Base-by-base conservation (phyloP, 179 eudicot species). In the Beta corolliflora region DNA sequence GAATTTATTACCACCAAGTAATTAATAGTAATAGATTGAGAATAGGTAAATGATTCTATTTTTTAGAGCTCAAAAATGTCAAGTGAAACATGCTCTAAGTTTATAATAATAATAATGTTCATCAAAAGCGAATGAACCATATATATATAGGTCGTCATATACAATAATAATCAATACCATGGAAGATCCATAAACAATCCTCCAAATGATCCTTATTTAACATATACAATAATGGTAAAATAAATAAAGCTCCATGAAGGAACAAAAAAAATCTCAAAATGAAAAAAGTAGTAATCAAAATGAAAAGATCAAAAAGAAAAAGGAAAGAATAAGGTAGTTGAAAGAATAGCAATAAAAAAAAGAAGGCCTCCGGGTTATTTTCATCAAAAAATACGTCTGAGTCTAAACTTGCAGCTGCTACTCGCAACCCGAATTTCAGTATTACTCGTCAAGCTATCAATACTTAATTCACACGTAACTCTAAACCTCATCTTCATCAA, bases 401-500 rank as follows among this genome's bases (percentile, higher is more conserved):
- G 83, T 74, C 88, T 79, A 85, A 91, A 79, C 52, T 88, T 88
- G 84, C 99, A 95, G 6, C 82, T 80, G 56, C 97, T 93, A 29
- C 91, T 87, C 15, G 77, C 82, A 75, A 95, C 87, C 18, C 89
- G 87, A 72, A 92, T 87, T 25, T 66, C 86, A 50, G 84, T 80
- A 72, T 90, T 81, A 55, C 84, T 55, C 31, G 83, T 23, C 84
- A 95, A 85, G 11, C 78, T 90, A 54, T 94, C 91, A 50, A 92
- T 96, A 14, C 29, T 82, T 29, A 95, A 56, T 29, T 88, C 84
- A 73, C 99, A 95, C 87, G 75, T 91, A 54, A 91, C 97, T 84
- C 82, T 82, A 79, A 92, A 91, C 83, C 81, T 92, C 90, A 92
- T 85, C 58, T 91, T 94, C 92, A 82, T 89, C 68, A 91, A 71